Conservation (phyloP, 2,329 filamentous ascomycete species). For the Coniella lustricola region DNA sequence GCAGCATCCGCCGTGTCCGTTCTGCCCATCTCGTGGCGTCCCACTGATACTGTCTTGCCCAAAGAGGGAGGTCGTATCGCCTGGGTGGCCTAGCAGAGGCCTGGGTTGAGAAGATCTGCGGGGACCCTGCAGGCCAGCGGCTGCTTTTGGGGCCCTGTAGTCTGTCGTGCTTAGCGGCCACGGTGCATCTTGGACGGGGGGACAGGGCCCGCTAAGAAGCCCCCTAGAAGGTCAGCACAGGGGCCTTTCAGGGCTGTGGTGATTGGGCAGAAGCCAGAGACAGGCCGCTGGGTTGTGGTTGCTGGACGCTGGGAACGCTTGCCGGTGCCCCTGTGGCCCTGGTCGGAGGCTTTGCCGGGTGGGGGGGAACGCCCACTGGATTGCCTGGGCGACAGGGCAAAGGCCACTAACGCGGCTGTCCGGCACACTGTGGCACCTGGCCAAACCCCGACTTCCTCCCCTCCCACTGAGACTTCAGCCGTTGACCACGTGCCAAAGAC, state of each 20-base stretch:
- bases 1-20: not conserved
- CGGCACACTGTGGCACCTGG: not conserved
- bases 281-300: not conserved
- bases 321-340: too few relatives aligned
- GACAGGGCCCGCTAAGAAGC: not conserved
- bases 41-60: not conserved
- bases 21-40: too few relatives aligned
- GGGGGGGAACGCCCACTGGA: too few relatives aligned
- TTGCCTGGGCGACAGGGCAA: too few relatives aligned
- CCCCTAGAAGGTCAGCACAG: conserved; percentile 6
- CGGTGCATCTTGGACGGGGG: not conserved
- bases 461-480: too few relatives aligned
- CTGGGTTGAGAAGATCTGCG: conserved; percentile 1
- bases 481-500: too few relatives aligned
- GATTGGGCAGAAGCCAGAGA: not conserved
- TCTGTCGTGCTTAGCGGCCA: too few relatives aligned
- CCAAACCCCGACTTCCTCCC: too few relatives aligned
- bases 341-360: too few relatives aligned
- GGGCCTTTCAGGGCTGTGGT: not conserved
- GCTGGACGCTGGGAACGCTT: not conserved
- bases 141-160: not conserved
- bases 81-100: not conserved
- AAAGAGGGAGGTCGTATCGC: conserved; percentile 6
- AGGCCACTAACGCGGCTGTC: too few relatives aligned
- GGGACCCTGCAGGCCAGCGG: not conserved